Evolutionary conservation across 192 early-diverging fungal genomes (phyloP).

Genomic region (Podila minutissima): DNA sequence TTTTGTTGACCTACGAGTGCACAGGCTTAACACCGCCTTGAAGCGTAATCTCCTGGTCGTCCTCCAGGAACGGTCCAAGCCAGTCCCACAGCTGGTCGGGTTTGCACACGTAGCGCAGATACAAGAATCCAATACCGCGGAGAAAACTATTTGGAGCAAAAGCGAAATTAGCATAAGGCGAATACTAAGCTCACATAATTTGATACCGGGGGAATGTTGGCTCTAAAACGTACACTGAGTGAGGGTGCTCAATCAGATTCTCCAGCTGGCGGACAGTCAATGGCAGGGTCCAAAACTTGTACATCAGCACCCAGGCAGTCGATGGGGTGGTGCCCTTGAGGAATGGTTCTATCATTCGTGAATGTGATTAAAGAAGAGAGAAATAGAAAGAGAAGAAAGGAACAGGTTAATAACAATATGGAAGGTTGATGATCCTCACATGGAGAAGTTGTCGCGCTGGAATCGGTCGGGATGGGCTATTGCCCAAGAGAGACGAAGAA

Average conservation of each 20-base stretch:
- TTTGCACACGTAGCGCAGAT: constrained; percentile 84
- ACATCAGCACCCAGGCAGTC: constrained; percentile 86
- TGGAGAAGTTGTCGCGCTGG: no score
- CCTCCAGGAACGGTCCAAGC: constrained; percentile 81
- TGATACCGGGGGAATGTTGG: constrained; percentile 8
- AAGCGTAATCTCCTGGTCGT: constrained; percentile 77
- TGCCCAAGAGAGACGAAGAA: neutral
- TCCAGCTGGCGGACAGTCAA: constrained; percentile 83
- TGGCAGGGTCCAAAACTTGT: constrained; percentile 84
- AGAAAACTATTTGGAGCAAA: constrained; percentile 63
- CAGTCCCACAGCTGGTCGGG: constrained; percentile 82
- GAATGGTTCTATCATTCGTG: constrained; percentile 70
- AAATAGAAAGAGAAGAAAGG: neutral
- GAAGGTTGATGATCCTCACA: no score
- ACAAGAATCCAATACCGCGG: constrained; percentile 82
- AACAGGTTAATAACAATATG: neutral
- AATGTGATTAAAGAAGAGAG: neutral
- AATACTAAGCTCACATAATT: neutral
- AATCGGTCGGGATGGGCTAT: no score
- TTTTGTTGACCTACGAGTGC: constrained; percentile 56
- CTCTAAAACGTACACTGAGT: constrained; percentile 69
- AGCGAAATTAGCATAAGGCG: neutral
- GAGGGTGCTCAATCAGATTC: constrained; percentile 76
- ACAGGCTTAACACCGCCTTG: constrained; percentile 65
- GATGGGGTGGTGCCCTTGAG: constrained; percentile 80